Evolutionary conservation across 495 filamentous ascomycete genomes (phyloP).

Genomic region (Hypoxylon intermedium): DNA sequence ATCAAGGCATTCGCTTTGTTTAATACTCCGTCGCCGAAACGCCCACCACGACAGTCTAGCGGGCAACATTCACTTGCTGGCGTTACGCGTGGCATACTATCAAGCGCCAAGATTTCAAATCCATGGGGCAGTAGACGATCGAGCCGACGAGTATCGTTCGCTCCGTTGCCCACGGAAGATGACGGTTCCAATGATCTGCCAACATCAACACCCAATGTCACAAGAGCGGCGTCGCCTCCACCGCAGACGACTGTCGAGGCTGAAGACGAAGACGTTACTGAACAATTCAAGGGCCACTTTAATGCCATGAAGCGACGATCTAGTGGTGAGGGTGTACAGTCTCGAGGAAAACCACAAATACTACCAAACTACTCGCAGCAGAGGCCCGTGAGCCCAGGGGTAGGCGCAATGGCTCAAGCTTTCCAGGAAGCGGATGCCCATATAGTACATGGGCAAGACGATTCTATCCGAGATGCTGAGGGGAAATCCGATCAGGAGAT

Average conservation of each 20-base stretch:
- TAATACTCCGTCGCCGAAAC: constrained; percentile 31
- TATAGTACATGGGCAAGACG: neutral
- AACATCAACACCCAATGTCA: neutral
- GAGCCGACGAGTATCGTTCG: constrained; percentile 38
- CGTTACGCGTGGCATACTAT: constrained; percentile 18
- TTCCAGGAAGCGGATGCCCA: constrained; percentile 44
- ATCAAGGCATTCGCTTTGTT: constrained; percentile 41
- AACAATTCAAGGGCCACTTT: constrained; percentile 46
- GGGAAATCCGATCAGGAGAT: constrained; percentile 11
- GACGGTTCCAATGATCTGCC: neutral
- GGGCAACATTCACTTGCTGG: neutral
- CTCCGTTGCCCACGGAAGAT: constrained; percentile 19
- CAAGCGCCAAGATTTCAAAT: constrained; percentile 4
- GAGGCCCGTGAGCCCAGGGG: constrained; percentile 44
- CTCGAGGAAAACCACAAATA: constrained; percentile 26
- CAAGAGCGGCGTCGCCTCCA: constrained; percentile 37
- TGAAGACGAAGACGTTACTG: constrained; percentile 28
- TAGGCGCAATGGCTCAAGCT: constrained; percentile 51
- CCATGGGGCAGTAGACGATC: constrained; percentile 9
- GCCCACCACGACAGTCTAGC: neutral
- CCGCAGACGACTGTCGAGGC: constrained; percentile 16
- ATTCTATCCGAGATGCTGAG: neutral
- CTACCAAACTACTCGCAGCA: constrained; percentile 54
- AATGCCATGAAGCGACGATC: constrained; percentile 42
- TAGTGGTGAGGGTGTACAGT: constrained; percentile 6